Base-by-base conservation (phyloP, 192 early-diverging fungal species). In the Podila verticillata region DNA sequence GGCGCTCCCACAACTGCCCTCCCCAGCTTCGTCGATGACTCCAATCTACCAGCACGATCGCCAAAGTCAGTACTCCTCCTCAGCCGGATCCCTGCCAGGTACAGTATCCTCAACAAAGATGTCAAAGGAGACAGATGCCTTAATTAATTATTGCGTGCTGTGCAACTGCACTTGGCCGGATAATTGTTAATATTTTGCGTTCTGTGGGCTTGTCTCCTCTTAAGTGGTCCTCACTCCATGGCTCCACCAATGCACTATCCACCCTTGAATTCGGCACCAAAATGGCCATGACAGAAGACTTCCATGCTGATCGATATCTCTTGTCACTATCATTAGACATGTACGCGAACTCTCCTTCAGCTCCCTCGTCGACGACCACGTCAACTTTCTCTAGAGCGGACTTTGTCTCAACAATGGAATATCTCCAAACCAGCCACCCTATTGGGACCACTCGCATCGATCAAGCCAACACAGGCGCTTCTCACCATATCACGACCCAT, bases 21-120 rank as follows among this genome's bases (percentile, higher is more conserved):
- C 51, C 7, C 44, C 44, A 15, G 7, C 44, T n/a, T 26, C 51
- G 10, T 54, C 51, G 51, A 22, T 26, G 2, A 8, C 51, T 54
- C 24, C 51, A 54, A 26, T 26, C 9, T 54, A 54, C 2, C 51
- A 54, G 22, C 24, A 54, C 17, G 51, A 26, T 26, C n/a, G 24
- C 51, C 51, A 54, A 54, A 54, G 51, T 26, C 51, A 26, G 22
- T 54, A 54, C 51, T 54, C 51, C 8, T 54, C 51, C 51, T 54
- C 51, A 26, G 51, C 51, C 20, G 51, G 51, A 26, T 54, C 51
- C 1, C 51, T 54, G 20, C 51, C 51, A 54, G 51, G 51, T 54
- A 54, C 20, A 54, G n/a, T 44, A 44, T 4, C 39, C 15, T 24
- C 1, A n/a, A 24, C 24, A 2, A 54, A 24, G 49, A n/a, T n/a